Evolutionary conservation across 2,329 filamentous ascomycete species (phyloP).

Genomic region (Fusarium sp.): DNA sequence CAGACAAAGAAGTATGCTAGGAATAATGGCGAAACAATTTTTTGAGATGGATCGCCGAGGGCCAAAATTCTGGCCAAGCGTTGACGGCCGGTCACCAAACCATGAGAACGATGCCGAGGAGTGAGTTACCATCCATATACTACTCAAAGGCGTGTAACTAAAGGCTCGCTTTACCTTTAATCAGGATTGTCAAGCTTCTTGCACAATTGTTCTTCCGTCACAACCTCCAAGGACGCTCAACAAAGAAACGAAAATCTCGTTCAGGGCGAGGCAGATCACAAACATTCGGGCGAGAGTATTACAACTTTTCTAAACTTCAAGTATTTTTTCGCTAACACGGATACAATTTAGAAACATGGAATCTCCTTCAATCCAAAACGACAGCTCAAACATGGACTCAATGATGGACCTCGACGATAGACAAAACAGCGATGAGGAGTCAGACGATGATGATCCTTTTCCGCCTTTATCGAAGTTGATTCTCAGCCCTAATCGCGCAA

Average conservation of each 20-base stretch:
- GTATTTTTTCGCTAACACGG: background rate
- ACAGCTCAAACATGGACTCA: background rate
- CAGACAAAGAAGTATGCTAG: background rate
- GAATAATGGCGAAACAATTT: background rate
- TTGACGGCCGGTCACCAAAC: too few species aligned
- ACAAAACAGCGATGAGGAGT: background rate
- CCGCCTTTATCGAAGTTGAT: accelerated
- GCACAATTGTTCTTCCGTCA: constrained; percentile 1
- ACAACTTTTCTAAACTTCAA: accelerated
- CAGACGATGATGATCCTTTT: background rate
- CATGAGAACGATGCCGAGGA: too few species aligned
- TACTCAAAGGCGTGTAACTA: too few species aligned
- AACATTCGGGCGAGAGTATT: background rate
- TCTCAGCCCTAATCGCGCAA: accelerated
- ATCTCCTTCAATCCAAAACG: accelerated
- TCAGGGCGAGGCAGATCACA: background rate
- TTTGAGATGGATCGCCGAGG: too few species aligned
- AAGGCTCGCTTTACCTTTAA: background rate
- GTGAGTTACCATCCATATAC: too few species aligned
- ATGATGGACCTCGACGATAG: background rate
- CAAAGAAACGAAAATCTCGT: background rate
- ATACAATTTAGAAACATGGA: background rate
- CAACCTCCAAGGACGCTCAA: background rate
- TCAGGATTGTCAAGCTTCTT: background rate
- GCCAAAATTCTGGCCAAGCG: background rate